Evolutionary conservation across 768 basidiomycete species (phyloP), one percentile per base, ranked within the genome.

Genomic region (Russula foetens): DNA sequence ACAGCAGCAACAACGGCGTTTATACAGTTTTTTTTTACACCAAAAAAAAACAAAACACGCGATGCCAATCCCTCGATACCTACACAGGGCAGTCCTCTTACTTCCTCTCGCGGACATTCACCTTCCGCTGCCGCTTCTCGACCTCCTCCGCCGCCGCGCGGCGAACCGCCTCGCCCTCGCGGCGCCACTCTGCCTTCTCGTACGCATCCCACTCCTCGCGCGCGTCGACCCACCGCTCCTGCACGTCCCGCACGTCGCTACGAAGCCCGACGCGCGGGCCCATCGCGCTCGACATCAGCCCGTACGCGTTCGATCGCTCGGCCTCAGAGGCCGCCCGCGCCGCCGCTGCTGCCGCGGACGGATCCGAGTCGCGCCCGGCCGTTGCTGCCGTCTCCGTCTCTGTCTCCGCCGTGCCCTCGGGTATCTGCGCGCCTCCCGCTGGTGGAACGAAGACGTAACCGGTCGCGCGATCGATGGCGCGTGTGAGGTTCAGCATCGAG

Each of bases 221-320:
- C 7, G 84, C 82, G 66, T 97, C 92, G n/a, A 96, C 72, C 94
- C 95, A 98, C 45, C 94, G 76, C 70, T 98, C 95, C 71, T 98
- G 94, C 7, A 95, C 83, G 67, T 94, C 92, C 23, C 82, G 75
- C 14, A 91, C 78, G 64, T 78, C 77, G 63, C 79, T 81, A 53
- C 74, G 72, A 5, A 76, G 73, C 0, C 81, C 84, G 17, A 71
- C 74, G 59, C 84, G 69, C 1, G 77, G 71, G 0, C 84, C 84
- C 17, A 79, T 77, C 3, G 88, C 86, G 14, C 80, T 81, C 2
- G 86, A 81, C 67, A 92, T 84, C 19, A 95, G 73, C 0, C 82
- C 75, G 64, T 83, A 82, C 17, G 79, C 73, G 70, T 94, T 92
- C 2, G 88, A 83, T 7, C 35, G 35, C 35, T 12, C 35, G 35